Conservation (phyloP, 768 basidiomycete species). For the Lactifluus volemus region DNA sequence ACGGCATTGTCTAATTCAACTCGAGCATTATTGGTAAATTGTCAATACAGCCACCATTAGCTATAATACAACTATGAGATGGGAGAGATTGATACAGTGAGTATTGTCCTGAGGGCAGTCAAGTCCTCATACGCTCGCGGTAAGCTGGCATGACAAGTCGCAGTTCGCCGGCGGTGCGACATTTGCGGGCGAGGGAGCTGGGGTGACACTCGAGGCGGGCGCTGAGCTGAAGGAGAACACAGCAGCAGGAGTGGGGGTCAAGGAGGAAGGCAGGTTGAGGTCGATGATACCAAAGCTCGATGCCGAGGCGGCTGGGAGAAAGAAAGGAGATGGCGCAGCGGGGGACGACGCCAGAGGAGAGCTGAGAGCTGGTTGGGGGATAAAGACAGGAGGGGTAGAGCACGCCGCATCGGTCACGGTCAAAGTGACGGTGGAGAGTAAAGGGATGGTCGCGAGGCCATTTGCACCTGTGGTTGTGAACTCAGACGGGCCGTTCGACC, state of each 20-base stretch:
- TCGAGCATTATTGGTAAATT: background rate
- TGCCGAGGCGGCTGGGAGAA: background rate
- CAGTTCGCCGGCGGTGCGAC: background rate
- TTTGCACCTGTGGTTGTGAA: slow-evolving; percentile 9
- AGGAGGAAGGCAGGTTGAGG: background rate
- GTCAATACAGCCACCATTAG: background rate
- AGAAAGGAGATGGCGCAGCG: background rate
- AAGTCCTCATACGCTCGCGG: background rate
- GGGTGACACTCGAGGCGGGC: background rate
- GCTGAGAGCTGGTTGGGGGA: background rate
- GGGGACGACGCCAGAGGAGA: background rate
- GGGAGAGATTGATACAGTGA: background rate
- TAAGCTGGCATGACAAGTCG: background rate
- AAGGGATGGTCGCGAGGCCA: slow-evolving; percentile 4
- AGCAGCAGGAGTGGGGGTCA: background rate
- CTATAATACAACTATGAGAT: background rate
- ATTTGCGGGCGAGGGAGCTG: background rate
- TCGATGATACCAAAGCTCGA: background rate
- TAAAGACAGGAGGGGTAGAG: background rate
- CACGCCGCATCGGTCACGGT: background rate
- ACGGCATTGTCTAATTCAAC: background rate
- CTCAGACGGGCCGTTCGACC: background rate
- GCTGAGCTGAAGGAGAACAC: slow-evolving; percentile 1
- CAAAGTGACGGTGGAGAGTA: background rate
- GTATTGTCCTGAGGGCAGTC: background rate